These are phyloP conservation scores for Ceratocystis variospora DNA, from an alignment of 2,329 filamentous ascomycete species.

Conservation along the genomic window DNA sequence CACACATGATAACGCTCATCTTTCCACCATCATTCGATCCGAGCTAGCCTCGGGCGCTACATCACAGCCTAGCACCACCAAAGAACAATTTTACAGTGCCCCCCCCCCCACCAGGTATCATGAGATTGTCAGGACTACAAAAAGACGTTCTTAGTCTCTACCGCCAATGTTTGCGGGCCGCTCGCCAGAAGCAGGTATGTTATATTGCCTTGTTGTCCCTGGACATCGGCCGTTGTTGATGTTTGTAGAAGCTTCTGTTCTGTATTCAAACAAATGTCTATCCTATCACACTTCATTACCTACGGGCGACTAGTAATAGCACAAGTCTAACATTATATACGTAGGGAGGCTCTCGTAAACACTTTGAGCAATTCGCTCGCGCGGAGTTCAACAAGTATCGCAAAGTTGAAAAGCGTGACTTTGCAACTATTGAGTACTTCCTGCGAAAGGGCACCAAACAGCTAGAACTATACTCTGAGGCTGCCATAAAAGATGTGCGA, in stretches of 20 bases:
- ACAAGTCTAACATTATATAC: too few species aligned
- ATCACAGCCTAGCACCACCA: not conserved
- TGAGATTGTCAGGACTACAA: slow-evolving; percentile 69
- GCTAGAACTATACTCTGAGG: slow-evolving; percentile 66
- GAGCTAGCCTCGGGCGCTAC: not conserved
- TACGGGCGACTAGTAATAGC: too few species aligned
- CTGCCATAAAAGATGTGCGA: slow-evolving; percentile 64
- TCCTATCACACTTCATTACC: too few species aligned
- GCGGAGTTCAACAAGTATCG: slow-evolving; percentile 63
- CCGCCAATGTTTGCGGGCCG: slow-evolving; percentile 68
- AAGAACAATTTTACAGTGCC: not conserved
- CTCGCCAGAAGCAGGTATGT: slow-evolving; percentile 65
- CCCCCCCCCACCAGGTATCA: slow-evolving; percentile 14
- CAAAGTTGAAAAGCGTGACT: slow-evolving; percentile 66
- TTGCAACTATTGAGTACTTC: slow-evolving; percentile 71
- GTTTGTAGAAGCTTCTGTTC: not conserved
- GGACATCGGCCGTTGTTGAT: not conserved
- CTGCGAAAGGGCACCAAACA: slow-evolving; percentile 69
- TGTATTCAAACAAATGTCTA: not conserved
- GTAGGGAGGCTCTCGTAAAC: slow-evolving; percentile 33
- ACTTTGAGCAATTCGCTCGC: slow-evolving; percentile 52
- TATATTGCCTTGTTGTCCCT: slow-evolving; percentile 26
- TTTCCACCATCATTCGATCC: not conserved
- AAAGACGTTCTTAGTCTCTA: slow-evolving; percentile 78
- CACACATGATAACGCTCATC: not conserved